Conservation (phyloP, 2,329 filamentous ascomycete species). For the Teratosphaeria zuluensis region DNA sequence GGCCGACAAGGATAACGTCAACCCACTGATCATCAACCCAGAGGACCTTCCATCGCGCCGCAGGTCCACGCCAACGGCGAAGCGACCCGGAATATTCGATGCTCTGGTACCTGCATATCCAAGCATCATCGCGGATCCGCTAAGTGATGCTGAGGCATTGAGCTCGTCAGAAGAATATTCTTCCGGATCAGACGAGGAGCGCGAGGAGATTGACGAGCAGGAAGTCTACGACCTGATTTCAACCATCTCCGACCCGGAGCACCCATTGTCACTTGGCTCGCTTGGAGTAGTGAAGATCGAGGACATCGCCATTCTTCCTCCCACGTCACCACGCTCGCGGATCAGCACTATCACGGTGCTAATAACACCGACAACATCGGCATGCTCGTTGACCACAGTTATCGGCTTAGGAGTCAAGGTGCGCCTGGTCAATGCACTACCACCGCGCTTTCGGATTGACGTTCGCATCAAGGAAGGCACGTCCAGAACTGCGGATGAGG, state of each 20-base stretch:
- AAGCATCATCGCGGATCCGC: slow-evolving; percentile 28
- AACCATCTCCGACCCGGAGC: slow-evolving; percentile 90
- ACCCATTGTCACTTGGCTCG: slow-evolving; percentile 85
- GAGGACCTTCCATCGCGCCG: slow-evolving; percentile 80
- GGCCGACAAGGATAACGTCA: slow-evolving; percentile 59
- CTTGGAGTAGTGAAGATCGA: slow-evolving; percentile 92
- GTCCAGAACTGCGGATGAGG: slow-evolving; percentile 89
- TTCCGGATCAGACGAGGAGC: slow-evolving; percentile 45
- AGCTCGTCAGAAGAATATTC: slow-evolving; percentile 30
- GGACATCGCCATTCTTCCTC: slow-evolving; percentile 71
- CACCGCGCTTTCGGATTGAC: slow-evolving; percentile 84
- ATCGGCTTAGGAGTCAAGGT: slow-evolving; percentile 91
- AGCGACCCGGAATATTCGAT: slow-evolving; percentile 44
- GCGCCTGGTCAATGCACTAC: slow-evolving; percentile 79
- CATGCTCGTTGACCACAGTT: slow-evolving; percentile 92
- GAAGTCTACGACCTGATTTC: slow-evolving; percentile 96
- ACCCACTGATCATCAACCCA: slow-evolving; percentile 82
- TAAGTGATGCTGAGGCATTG: slow-evolving; percentile 20
- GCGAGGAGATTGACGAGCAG: slow-evolving; percentile 89
- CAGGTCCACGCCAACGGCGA: slow-evolving; percentile 31
- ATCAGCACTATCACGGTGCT: slow-evolving; percentile 72
- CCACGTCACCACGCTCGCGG: slow-evolving; percentile 52
- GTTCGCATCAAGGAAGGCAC: slow-evolving; percentile 91
- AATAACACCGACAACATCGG: slow-evolving; percentile 91
- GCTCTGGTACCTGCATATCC: slow-evolving; percentile 41